These are phyloP conservation scores for Symbiotaphrina buchneri DNA, from an alignment of 495 filamentous ascomycete species.

Conservation along the genomic window DNA sequence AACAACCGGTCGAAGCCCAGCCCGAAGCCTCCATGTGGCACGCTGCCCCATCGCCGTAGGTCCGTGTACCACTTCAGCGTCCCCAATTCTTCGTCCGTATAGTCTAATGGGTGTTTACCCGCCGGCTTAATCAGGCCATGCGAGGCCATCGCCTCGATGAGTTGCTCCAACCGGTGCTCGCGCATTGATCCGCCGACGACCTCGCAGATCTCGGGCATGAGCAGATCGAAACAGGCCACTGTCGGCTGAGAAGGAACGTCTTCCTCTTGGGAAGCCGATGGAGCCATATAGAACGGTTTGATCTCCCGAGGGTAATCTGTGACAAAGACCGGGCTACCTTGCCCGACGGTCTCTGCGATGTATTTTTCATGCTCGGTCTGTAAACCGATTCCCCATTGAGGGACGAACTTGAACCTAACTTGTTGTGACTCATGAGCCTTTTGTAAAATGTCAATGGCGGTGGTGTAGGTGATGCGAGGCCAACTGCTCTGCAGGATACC, in stretches of 20 bases:
- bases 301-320: constrained; percentile 70
- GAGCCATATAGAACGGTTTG: constrained; percentile 95
- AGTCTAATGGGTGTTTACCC: neutral
- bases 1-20: constrained; percentile 82
- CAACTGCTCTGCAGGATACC: constrained; percentile 38
- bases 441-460: constrained; percentile 48
- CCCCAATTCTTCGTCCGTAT: constrained; percentile 2
- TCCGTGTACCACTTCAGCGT: constrained; percentile 83
- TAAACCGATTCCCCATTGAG: constrained; percentile 50
- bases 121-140: constrained; percentile 24
- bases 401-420: constrained; percentile 36
- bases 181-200: constrained; percentile 83
- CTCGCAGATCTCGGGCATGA: constrained; percentile 77
- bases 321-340: constrained; percentile 62
- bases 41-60: constrained; percentile 75
- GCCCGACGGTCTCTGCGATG: constrained; percentile 48
- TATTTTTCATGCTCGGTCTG: constrained; percentile 87
- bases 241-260: constrained; percentile 18
- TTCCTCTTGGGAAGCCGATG: constrained; percentile 15
- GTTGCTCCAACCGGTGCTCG: constrained; percentile 54
- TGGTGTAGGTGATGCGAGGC: constrained; percentile 69
- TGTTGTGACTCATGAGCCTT: constrained; percentile 25
- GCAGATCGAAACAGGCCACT: constrained; percentile 86
- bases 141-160: constrained; percentile 51
- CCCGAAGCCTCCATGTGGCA: constrained; percentile 92